Evolutionary conservation across 495 filamentous ascomycete genomes (phyloP), one percentile per base, ranked within the genome.

Genomic region (Daldinia concentrica): DNA sequence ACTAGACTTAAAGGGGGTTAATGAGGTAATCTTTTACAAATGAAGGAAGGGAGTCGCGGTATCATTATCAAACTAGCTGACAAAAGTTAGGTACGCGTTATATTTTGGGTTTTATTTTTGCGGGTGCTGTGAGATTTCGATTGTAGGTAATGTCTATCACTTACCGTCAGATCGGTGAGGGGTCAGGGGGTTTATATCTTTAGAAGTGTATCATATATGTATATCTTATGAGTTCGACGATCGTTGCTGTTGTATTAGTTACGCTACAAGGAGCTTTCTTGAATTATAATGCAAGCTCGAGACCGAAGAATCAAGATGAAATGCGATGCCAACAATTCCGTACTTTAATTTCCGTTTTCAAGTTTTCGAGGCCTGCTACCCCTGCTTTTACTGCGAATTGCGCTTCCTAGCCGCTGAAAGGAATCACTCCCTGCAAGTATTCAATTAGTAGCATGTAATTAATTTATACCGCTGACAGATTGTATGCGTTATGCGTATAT

Each of bases 341-440:
- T 67, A 19, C 55, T 64, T 73, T 73, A 73, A 73, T 73, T 52
- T 73, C 60, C 39, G 4, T 30, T 59, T 68, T 52, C 64, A 67
- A 65, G 70, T 73, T 68, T 60, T 62, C 15, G 34, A 72, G 51
- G 15, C 26, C 45, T 32, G 27, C 4, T 48, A 48, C 37, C 64
- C 69, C 60, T 72, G 64, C 24, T 58, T 54, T 41, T 29, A 63
- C 29, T 15, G 58, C 22, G 36, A 61, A 30, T 41, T 64, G 48
- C 15, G 52, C 19, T 26, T 56, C 62, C 55, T 48, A 57, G 50
- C 39, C 34, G 37, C 55, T 22, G 8, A 27, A 58, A 64, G 56
- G 64, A 65, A 62, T 17, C 34, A 57, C 30, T 51, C 65, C 70
- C 7, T 68, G 64, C 26, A 50, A 34, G 17, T 48, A 68, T 65